Conservation (phyloP, 345 rosid genomes). For the Melaleuca quinquenervia region DNA sequence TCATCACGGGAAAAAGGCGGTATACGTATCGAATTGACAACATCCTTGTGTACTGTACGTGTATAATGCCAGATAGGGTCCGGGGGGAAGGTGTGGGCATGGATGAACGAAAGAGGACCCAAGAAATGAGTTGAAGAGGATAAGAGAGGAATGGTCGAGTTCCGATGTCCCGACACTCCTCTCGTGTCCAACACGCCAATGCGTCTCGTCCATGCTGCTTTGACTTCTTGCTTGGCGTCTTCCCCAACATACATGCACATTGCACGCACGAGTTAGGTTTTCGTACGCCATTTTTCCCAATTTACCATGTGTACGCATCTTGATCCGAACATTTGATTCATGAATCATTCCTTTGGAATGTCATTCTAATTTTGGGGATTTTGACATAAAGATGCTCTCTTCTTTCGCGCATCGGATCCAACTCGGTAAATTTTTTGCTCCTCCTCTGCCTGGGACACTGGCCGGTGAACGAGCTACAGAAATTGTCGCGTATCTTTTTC, state of each 20-base stretch:
- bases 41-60: neutral
- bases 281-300: neutral
- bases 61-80: neutral
- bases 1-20: neutral
- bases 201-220: constrained; percentile 2
- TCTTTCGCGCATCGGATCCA: neutral
- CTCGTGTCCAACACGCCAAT: constrained; percentile 15
- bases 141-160: constrained; percentile 1
- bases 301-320: neutral
- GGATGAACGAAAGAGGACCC: neutral
- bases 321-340: neutral
- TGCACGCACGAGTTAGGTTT: neutral
- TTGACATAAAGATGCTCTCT: neutral
- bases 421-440: neutral
- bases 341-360: neutral
- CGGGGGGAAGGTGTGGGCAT: neutral
- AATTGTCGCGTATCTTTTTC: neutral
- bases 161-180: constrained; percentile 24
- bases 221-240: neutral
- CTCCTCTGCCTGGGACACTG: neutral
- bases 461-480: neutral
- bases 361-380: neutral
- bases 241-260: neutral
- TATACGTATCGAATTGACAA: neutral
- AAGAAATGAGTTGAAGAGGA: neutral